Percentiles rank a stretch among this genome's conserved stretches.
Conservation (phyloP, 2,329 filamentous ascomycete species). For the Diaporthe amygdali region DNA sequence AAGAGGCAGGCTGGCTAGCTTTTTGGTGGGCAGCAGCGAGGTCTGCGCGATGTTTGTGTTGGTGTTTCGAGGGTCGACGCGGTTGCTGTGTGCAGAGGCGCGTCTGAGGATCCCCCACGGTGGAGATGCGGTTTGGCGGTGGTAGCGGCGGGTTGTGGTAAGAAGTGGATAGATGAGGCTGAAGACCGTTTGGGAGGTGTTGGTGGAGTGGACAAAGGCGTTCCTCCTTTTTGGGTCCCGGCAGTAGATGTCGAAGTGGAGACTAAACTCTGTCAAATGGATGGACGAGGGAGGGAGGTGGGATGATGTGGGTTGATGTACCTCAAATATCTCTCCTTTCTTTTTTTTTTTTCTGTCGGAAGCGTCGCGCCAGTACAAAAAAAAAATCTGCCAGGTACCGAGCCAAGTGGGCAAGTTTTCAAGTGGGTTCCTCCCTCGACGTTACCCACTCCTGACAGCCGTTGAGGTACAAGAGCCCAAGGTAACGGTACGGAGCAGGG, state of each 20-base stretch:
- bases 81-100: constrained; percentile 19
- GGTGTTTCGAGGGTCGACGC: constrained; percentile 19
- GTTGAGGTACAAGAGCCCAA: constrained; percentile 18
- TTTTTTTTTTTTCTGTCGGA: constrained; percentile 22
- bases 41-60: constrained; percentile 17
- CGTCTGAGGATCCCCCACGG: constrained; percentile 18
- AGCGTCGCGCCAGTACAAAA: constrained; percentile 24
- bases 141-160: constrained; percentile 22
- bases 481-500: constrained; percentile 21
- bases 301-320: constrained; percentile 29
- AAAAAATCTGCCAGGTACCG: constrained; percentile 27
- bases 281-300: constrained; percentile 28
- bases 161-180: constrained; percentile 29
- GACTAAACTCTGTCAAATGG: constrained; percentile 29
- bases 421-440: constrained; percentile 24
- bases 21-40: background rate
- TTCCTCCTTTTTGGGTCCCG: constrained; percentile 28
- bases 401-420: constrained; percentile 23
- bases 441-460: constrained; percentile 18
- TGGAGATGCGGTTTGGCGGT: constrained; percentile 21
- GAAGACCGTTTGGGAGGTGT: constrained; percentile 26
- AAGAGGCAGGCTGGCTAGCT: background rate
- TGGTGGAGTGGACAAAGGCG: constrained; percentile 27
- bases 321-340: constrained; percentile 28
- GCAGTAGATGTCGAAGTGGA: constrained; percentile 26